Percentiles rank a stretch among this genome's conserved stretches.
phyloP scores from a whole-genome alignment of 768 basidiomycete genomes.

The Rhizopogon roseolus region DNA sequence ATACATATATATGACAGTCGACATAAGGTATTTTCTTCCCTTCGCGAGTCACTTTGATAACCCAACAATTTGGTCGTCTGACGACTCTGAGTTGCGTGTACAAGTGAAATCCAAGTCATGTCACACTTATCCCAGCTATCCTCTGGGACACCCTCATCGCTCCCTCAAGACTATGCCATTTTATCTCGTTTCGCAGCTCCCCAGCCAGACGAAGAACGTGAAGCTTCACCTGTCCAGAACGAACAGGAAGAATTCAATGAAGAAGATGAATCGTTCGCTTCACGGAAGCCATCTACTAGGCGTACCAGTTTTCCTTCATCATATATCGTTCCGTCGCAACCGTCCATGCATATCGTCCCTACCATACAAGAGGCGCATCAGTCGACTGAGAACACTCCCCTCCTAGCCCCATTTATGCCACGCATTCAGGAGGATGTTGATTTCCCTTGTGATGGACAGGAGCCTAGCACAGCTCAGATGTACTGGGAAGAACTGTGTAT shows the following conservation, averaged over 20 bases:
- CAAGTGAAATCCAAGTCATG: neutral
- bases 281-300: conserved; percentile 2
- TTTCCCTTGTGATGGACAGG: conserved; percentile 14
- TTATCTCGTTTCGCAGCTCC: conserved; percentile 42
- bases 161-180: conserved; percentile 59
- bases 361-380: neutral
- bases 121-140: neutral
- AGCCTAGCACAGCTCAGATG: conserved; percentile 22
- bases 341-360: conserved; percentile 20
- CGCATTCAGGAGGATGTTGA: conserved; percentile 44
- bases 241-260: neutral
- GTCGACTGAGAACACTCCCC: conserved; percentile 49
- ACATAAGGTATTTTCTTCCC: neutral
- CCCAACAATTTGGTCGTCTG: neutral
- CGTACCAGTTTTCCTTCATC: conserved; percentile 26
- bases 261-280: neutral
- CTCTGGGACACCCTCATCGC: conserved; percentile 37
- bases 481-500: conserved; percentile 56
- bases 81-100: neutral
- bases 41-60: neutral
- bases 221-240: conserved; percentile 5
- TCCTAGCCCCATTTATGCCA: conserved; percentile 49
- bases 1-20: no score
- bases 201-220: neutral
- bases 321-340: conserved; percentile 26